Evolutionary conservation across 2,329 filamentous ascomycete species (phyloP), one percentile per base, ranked within the genome.

Genomic region (Daldinia sp.): DNA sequence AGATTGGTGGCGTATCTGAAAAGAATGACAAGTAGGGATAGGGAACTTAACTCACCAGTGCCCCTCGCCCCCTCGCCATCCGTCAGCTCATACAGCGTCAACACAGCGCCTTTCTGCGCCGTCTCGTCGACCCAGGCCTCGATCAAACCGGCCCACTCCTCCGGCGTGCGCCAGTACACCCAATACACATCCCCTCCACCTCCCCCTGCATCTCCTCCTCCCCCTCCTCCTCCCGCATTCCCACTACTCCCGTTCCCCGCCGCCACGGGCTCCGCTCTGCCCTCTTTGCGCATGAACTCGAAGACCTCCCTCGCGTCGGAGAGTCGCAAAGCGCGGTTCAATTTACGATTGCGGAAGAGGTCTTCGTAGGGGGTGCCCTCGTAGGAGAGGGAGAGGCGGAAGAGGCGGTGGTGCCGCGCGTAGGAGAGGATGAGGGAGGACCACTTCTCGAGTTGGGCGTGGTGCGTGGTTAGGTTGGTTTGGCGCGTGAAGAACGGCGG

Each of bases 31-130:
- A 42, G 1, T 41, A n/a, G 5, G 5, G 37, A 63, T 41, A 26
- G 35, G 23, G 28, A 61, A 23, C 12, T 4, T 58, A 55, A 81
- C 84, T 73, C 78, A 92, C 90, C 90, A 73, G 90, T 88, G 1
- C 88, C 89, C 65, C 84, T 81, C 1, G 92, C 93, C 33, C 86
- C 91, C 76, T 98, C 95, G n/a, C 95, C 93, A 79, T 98, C 90
- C 1, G 89, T 87, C 75, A 99, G 82, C 82, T 99, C 96, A 80
- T 98, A 98, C 26, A 99, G 84, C 63, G 96, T 99, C 77, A 99
- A 81, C 63, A 99, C 95, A 12, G 87, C 89, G 26, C 93, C 93
- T 83, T 92, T 95, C 84, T 98, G 94, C 3, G 89, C 96, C 68
- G 94, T 97, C 69, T 89, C 89, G 33, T 98, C 94, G 51, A 94